Evolutionary conservation across 805 yeast genomes (phyloP).

Genomic region (Cyberlindnera americana): DNA sequence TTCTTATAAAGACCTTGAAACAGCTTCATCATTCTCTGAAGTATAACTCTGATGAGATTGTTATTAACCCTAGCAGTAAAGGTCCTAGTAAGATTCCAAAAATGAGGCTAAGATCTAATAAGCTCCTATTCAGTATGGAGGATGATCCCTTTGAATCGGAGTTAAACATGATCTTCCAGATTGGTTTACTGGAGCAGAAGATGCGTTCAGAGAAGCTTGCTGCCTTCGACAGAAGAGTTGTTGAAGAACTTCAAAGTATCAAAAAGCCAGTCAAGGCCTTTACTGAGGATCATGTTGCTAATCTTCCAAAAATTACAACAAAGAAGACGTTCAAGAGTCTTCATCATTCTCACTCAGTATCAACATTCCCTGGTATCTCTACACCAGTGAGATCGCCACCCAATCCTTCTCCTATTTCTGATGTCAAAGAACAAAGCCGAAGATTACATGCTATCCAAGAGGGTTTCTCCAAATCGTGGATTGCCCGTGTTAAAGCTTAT

Average conservation of each 20-base stretch:
- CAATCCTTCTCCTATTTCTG: neutral
- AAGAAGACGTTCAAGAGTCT: conserved; percentile 6
- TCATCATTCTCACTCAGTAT: conserved; percentile 6
- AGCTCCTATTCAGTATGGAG: conserved; percentile 64
- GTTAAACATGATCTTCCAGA: conserved; percentile 57
- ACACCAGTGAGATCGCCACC: neutral
- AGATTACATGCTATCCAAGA: conserved; percentile 31
- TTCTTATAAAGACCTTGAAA: conserved; percentile 59
- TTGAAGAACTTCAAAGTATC: conserved; percentile 16
- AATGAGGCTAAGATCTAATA: conserved; percentile 50
- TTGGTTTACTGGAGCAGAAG: conserved; percentile 65
- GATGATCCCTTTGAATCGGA: conserved; percentile 90
- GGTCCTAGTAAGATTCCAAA: conserved; percentile 51
- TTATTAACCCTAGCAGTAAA: conserved; percentile 37
- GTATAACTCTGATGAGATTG: conserved; percentile 35
- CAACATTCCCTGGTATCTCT: conserved; percentile 7
- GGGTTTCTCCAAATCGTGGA: conserved; percentile 66
- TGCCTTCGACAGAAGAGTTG: conserved; percentile 36
- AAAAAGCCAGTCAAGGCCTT: conserved; percentile 12
- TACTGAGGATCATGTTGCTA: conserved; percentile 9
- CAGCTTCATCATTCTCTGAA: conserved; percentile 54
- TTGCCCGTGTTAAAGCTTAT: conserved; percentile 52
- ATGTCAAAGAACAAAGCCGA: neutral
- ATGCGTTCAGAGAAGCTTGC: conserved; percentile 49
- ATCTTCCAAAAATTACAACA: conserved; percentile 3